Percentiles rank a stretch among this genome's conserved stretches.
Evolutionary conservation across 2,329 filamentous ascomycete species (phyloP).

Genomic region (Dactylellina cionopaga): DNA sequence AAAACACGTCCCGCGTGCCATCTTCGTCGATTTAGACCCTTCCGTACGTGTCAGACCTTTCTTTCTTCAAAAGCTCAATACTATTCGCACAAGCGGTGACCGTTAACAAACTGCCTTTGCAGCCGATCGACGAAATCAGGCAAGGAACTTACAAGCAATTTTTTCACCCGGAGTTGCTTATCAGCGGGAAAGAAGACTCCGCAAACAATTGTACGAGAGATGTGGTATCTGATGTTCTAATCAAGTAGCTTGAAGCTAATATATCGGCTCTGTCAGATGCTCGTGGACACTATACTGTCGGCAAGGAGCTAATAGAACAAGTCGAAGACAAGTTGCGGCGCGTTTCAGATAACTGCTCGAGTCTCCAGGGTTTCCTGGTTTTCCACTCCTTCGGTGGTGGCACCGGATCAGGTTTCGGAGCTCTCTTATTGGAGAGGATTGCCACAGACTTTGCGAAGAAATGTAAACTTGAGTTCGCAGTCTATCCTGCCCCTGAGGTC

Average conservation of each 20-base stretch:
- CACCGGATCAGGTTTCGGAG: slow-evolving; percentile 74
- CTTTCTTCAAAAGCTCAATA: too few species aligned
- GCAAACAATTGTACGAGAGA: slow-evolving; percentile 71
- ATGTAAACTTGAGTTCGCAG: slow-evolving; percentile 73
- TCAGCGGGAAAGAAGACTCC: slow-evolving; percentile 75
- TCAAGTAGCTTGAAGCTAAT: too few species aligned
- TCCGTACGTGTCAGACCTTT: slow-evolving; percentile 66
- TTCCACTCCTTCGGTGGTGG: slow-evolving; percentile 76
- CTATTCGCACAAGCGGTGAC: background rate
- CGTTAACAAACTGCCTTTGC: background rate
- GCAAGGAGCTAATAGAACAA: slow-evolving; percentile 73
- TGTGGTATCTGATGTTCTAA: too few species aligned
- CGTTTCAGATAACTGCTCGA: slow-evolving; percentile 74
- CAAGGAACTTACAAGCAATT: slow-evolving; percentile 71
- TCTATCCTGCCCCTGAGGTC: slow-evolving; percentile 73
- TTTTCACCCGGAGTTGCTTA: slow-evolving; percentile 73
- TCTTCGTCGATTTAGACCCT: slow-evolving; percentile 74
- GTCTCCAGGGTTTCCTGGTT: slow-evolving; percentile 73
- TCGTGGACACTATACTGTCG: slow-evolving; percentile 75
- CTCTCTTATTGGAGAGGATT: slow-evolving; percentile 72
- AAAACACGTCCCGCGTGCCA: slow-evolving; percentile 75
- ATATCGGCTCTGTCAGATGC: too few species aligned
- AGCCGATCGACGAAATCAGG: slow-evolving; percentile 75
- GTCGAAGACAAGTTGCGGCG: slow-evolving; percentile 73
- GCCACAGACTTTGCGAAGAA: slow-evolving; percentile 75